Evolutionary conservation across 2,329 filamentous ascomycete species (phyloP).

Genomic region (Colletotrichum sp.): DNA sequence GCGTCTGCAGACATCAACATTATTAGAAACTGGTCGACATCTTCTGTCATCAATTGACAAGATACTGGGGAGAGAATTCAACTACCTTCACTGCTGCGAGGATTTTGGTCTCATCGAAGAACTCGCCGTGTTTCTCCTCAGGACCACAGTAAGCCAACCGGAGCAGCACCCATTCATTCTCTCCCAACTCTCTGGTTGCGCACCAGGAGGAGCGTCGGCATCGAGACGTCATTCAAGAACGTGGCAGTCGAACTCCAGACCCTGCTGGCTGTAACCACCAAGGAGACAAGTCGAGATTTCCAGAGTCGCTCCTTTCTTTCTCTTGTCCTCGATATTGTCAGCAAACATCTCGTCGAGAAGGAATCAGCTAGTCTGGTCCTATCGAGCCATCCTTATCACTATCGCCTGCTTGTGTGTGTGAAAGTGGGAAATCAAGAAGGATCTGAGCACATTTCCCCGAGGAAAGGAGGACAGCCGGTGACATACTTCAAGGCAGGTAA

Average conservation of each 20-base stretch:
- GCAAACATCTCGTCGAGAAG: not conserved
- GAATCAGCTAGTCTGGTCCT: not conserved
- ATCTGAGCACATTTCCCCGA: not conserved
- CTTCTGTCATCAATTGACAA: not conserved
- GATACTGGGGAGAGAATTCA: not conserved
- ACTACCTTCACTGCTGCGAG: not conserved
- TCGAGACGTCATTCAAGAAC: not conserved
- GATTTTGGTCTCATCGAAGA: not conserved
- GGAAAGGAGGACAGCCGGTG: not conserved
- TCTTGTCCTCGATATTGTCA: not conserved
- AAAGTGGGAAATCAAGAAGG: not conserved
- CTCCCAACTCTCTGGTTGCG: not conserved
- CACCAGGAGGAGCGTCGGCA: not conserved
- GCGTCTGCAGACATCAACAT: not conserved
- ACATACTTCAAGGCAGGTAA: not conserved
- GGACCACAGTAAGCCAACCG: not conserved
- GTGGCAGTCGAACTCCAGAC: not conserved
- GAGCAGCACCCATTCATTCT: not conserved
- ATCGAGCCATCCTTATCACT: not conserved
- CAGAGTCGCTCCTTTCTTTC: not conserved
- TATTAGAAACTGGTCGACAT: not conserved
- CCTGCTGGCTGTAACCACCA: not conserved
- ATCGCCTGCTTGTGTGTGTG: not conserved
- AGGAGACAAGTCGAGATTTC: not conserved
- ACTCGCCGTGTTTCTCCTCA: not conserved